Percentiles rank a stretch among this genome's conserved stretches.
phyloP scores from a whole-genome alignment of 352 stramenopile genomes.

The Peronospora destructor region DNA sequence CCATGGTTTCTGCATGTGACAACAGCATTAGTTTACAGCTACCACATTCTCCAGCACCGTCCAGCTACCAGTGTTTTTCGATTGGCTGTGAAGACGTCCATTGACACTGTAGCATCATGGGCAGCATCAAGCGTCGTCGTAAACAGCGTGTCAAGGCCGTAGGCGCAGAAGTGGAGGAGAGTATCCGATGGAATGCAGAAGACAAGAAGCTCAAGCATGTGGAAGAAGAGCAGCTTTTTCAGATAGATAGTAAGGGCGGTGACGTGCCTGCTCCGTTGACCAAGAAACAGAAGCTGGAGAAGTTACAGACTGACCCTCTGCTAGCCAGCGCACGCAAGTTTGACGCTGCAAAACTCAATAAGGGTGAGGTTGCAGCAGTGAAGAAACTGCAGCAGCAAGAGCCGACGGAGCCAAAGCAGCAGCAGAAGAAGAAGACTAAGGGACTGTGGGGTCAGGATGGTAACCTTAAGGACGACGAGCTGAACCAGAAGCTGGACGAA shows the following conservation, averaged over 20 bases:
- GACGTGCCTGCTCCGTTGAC: constrained; percentile 27
- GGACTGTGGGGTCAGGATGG: constrained; percentile 47
- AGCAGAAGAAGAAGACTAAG: constrained; percentile 17
- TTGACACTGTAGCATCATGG: constrained; percentile 33
- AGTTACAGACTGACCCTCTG: constrained; percentile 59
- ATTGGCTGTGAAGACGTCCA: constrained; percentile 21
- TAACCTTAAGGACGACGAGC: constrained; percentile 27
- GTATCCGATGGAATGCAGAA: constrained; percentile 70
- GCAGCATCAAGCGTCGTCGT: constrained; percentile 36
- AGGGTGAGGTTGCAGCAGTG: constrained; percentile 41
- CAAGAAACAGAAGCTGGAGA: constrained; percentile 68
- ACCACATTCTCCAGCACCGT: not conserved
- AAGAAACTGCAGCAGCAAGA: constrained; percentile 47
- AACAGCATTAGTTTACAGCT: not conserved
- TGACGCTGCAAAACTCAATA: constrained; percentile 50
- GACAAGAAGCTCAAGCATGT: constrained; percentile 75
- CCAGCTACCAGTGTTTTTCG: not conserved
- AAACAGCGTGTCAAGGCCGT: constrained; percentile 61
- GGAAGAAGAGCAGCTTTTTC: constrained; percentile 65
- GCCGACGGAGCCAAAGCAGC: constrained; percentile 9
- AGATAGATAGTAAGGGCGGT: constrained; percentile 69
- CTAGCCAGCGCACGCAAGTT: constrained; percentile 69
- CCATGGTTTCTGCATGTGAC: not conserved
- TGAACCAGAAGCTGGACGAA: constrained; percentile 41
- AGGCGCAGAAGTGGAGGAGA: constrained; percentile 68